Evolutionary conservation across 495 filamentous ascomycete genomes (phyloP).

Genomic region (Podospora pseudopauciseta): DNA sequence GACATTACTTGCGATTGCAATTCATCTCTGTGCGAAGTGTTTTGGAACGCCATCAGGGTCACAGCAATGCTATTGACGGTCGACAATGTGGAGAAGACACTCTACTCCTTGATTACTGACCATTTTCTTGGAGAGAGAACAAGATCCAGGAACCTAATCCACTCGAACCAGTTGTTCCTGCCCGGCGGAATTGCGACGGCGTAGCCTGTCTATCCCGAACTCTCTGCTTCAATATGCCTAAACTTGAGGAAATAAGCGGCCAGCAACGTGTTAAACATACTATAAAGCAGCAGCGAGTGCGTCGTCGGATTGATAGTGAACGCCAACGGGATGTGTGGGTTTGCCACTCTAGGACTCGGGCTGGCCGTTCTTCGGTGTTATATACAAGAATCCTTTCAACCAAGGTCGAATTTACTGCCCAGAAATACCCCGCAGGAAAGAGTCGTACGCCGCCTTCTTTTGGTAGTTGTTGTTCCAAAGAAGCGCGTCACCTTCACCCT

Average conservation of each 20-base stretch:
- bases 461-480: constrained; percentile 49
- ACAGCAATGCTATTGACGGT: background rate
- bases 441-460: constrained; percentile 49
- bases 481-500: constrained; percentile 51
- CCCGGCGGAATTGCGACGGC: background rate
- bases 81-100: too few relatives aligned
- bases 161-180: background rate
- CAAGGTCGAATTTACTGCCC: background rate
- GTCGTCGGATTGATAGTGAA: too few relatives aligned
- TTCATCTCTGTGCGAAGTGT: background rate
- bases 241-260: background rate
- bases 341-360: too few relatives aligned
- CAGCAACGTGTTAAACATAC: background rate
- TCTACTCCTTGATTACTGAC: too few relatives aligned
- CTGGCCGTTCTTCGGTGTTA: too few relatives aligned
- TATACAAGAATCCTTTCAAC: too few relatives aligned
- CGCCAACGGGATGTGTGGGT: too few relatives aligned
- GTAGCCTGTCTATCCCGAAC: background rate
- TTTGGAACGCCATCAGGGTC: background rate
- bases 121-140: background rate
- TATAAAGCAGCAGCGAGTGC: too few relatives aligned
- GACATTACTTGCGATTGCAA: background rate
- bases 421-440: background rate
- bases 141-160: background rate
- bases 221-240: background rate